These are phyloP conservation scores for Boletus rubropictus DNA, from an alignment of 768 basidiomycete species.

Conservation along the genomic window DNA sequence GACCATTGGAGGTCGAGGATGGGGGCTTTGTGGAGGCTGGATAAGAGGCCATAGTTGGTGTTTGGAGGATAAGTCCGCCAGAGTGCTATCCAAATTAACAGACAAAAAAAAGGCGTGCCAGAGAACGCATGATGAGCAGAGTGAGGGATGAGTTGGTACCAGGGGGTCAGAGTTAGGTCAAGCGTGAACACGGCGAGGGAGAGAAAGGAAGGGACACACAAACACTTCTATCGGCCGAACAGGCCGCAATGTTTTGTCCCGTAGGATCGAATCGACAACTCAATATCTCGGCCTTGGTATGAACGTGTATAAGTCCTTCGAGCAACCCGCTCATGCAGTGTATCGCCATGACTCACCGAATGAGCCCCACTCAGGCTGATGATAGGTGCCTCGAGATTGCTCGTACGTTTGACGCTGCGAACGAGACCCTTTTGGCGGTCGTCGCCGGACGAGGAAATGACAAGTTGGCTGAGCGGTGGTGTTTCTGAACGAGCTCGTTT, in stretches of 20 bases:
- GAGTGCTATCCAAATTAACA: conserved; percentile 46
- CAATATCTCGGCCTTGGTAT: conserved; percentile 69
- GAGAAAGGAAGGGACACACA: conserved; percentile 48
- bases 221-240: conserved; percentile 83
- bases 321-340: neutral
- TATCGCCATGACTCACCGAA: conserved; percentile 47
- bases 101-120: neutral
- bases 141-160: neutral
- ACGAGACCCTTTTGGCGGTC: conserved; percentile 75
- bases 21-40: conserved; percentile 81
- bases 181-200: neutral
- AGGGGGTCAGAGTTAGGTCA: neutral
- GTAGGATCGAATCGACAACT: conserved; percentile 92
- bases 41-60: conserved; percentile 84
- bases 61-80: conserved; percentile 93
- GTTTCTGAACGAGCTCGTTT: conserved; percentile 54
- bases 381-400: conserved; percentile 89
- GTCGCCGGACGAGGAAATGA: conserved; percentile 70
- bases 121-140: neutral
- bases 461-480: conserved; percentile 59
- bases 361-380: conserved; percentile 86
- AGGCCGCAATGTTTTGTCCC: conserved; percentile 90
- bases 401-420: conserved; percentile 86
- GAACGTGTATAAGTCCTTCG: neutral
- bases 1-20: conserved; percentile 93